Percentiles rank a stretch among this genome's conserved stretches.
Evolutionary conservation across 2,329 filamentous ascomycete genomes (phyloP).

Genomic region (Hortaea werneckii): DNA sequence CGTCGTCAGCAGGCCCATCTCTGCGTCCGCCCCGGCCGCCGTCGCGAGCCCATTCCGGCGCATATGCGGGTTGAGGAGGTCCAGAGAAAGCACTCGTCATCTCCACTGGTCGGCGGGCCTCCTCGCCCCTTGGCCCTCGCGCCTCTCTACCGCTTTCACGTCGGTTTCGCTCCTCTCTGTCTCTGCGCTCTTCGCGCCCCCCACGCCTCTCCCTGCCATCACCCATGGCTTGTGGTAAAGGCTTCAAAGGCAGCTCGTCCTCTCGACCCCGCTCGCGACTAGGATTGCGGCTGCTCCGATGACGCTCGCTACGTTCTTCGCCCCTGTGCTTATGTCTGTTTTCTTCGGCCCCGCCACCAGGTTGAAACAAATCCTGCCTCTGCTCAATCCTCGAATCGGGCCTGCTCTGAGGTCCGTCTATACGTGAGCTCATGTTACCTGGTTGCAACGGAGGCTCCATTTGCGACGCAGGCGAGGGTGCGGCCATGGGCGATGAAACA

Average conservation of each 20-base stretch:
- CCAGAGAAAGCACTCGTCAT: background rate
- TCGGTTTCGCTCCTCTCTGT: constrained; percentile 12
- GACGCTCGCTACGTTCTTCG: constrained; percentile 13
- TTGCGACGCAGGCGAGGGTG: constrained; percentile 6
- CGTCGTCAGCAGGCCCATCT: constrained; percentile 11
- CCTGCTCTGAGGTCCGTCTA: constrained; percentile 5
- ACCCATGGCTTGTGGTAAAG: constrained; percentile 12
- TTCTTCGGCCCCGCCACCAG: constrained; percentile 5
- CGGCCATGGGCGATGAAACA: constrained; percentile 6
- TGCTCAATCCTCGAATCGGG: constrained; percentile 6
- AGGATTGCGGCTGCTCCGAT: constrained; percentile 17
- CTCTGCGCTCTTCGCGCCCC: constrained; percentile 16
- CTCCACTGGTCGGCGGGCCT: constrained; percentile 2
- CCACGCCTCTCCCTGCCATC: constrained; percentile 15
- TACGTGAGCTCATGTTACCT: constrained; percentile 4
- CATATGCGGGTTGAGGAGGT: background rate
- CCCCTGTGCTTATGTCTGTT: constrained; percentile 12
- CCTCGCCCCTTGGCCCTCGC: constrained; percentile 4
- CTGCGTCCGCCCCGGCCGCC: background rate
- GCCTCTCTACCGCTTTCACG: constrained; percentile 8
- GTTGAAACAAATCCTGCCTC: constrained; percentile 14
- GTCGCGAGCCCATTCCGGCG: background rate
- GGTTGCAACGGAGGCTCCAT: constrained; percentile 12
- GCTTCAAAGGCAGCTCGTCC: constrained; percentile 10
- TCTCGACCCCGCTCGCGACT: constrained; percentile 18